Percentiles rank a stretch among this genome's conserved stretches.
phyloP scores from a whole-genome alignment of 192 early-diverging fungal species.

The Coemansia sp. region DNA sequence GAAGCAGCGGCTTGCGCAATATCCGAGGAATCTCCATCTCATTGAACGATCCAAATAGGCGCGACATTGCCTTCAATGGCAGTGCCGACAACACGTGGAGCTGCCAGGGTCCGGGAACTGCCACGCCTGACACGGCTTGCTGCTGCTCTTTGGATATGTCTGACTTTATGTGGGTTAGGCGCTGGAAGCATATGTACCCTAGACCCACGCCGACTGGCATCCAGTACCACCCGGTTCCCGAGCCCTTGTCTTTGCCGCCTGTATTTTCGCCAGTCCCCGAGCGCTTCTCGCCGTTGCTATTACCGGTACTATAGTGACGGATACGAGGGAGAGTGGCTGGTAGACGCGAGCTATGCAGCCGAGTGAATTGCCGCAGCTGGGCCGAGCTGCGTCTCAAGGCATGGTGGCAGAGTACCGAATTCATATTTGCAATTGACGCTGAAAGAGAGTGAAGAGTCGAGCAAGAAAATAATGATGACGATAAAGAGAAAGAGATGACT shows the following conservation, averaged over 20 bases:
- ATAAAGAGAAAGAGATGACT: neutral
- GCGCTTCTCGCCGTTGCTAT: neutral
- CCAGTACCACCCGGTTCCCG: conserved; percentile 65
- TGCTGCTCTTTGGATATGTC: conserved; percentile 35
- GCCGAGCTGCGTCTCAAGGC: neutral
- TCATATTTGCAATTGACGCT: neutral
- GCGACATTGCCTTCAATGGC: conserved; percentile 87
- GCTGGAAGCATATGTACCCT: conserved; percentile 68
- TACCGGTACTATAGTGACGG: conserved; percentile 23
- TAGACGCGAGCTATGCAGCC: neutral
- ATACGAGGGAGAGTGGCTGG: neutral
- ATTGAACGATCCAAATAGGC: conserved; percentile 91
- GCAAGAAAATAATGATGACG: too few relatives aligned
- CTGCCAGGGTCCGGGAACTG: conserved; percentile 85
- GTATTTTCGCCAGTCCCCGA: conserved; percentile 7
- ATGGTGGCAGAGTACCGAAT: conserved; percentile 1
- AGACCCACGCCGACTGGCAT: conserved; percentile 77
- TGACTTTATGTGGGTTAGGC: conserved; percentile 60
- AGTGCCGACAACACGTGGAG: conserved; percentile 84
- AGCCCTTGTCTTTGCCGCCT: neutral
- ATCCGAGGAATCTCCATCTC: conserved; percentile 75
- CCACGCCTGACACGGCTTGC: conserved; percentile 19
- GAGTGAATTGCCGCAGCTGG: neutral
- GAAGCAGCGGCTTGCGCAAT: conserved; percentile 76
- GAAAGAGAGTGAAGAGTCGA: neutral